Evolutionary conservation across 2,329 filamentous ascomycete genomes (phyloP), one percentile per base, ranked within the genome.

Genomic region (Colletotrichum tamarilloi): DNA sequence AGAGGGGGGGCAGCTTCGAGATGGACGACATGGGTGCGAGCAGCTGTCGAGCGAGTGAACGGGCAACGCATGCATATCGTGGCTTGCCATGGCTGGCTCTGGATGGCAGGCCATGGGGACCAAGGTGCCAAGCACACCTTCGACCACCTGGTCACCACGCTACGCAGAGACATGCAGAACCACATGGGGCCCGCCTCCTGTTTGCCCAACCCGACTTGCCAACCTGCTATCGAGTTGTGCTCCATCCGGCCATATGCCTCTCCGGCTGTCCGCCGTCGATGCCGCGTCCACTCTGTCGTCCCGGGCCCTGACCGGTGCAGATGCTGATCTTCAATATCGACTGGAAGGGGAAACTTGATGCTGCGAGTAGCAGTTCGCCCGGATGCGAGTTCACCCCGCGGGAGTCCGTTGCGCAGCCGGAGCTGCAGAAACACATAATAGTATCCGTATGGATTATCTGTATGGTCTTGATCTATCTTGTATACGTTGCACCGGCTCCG

Each of bases 31-130:
- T 75, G 77, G 78, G 73, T 77, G 63, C 14, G 24, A 62, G 72
- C 63, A 75, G 76, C 77, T 75, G 77, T 76, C 77, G 75, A 80
- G 79, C 76, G 79, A 82, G 79, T 77, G 77, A 79, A 79, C 72
- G 71, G 79, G 76, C 78, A 77, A 77, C 77, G 77, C 77, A 56
- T 78, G 79, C 78, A 71, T 74, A 49, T 26, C 52, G 62, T 67
- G 71, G 71, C 70, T 74, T 75, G 49, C 62, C 73, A 71, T 56
- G 28, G 76, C 69, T 64, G 66, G 53, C 55, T 71, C 46, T 66
- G 55, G 53, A 49, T 73, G 71, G 67, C 32, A 30, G 60, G 24
- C 63, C 58, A 38, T 63, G 42, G 58, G n/a, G 60, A 16, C 60
- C 63, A 67, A 55, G 63, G 57, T 55, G 75, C 64, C 76, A 73